These are phyloP conservation scores for Aspergillus novofumigatus DNA, from an alignment of 2,329 filamentous ascomycete genomes.

Conservation along the genomic window DNA sequence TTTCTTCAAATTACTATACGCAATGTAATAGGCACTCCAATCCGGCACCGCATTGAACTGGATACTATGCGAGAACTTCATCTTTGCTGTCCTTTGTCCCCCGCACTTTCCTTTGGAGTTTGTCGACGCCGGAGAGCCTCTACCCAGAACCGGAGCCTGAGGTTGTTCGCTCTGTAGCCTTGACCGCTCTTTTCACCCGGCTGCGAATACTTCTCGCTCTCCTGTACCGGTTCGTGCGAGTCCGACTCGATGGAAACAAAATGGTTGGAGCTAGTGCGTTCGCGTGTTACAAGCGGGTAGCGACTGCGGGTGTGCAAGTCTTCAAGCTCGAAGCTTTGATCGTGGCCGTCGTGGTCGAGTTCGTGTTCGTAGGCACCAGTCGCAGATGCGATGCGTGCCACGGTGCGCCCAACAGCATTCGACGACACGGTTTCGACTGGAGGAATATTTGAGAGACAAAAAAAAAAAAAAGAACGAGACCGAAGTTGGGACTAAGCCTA, in stretches of 20 bases:
- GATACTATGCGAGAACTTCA: slow-evolving; percentile 99
- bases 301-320: slow-evolving; percentile 19
- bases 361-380: slow-evolving; percentile 19
- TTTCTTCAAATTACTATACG: slow-evolving; percentile 98
- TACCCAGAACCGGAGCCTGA: slow-evolving; percentile 29
- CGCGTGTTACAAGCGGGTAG: slow-evolving; percentile 6
- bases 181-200: not conserved
- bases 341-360: not conserved
- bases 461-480: not conserved
- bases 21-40: slow-evolving; percentile 97
- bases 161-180: slow-evolving; percentile 5
- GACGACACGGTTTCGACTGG: slow-evolving; percentile 21
- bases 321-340: slow-evolving; percentile 16
- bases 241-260: slow-evolving; percentile 1
- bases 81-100: slow-evolving; percentile 66
- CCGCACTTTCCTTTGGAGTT: slow-evolving; percentile 6
- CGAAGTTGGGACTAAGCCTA: not conserved
- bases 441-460: not conserved
- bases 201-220: too few relatives aligned
- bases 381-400: slow-evolving; percentile 25
- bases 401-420: slow-evolving; percentile 20
- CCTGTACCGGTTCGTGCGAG: too few relatives aligned
- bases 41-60: slow-evolving; percentile 99
- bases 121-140: slow-evolving; percentile 28
- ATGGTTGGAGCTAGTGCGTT: slow-evolving; percentile 4